Conservation (phyloP, 331 rosid species). For the Acacia concinna region DNA sequence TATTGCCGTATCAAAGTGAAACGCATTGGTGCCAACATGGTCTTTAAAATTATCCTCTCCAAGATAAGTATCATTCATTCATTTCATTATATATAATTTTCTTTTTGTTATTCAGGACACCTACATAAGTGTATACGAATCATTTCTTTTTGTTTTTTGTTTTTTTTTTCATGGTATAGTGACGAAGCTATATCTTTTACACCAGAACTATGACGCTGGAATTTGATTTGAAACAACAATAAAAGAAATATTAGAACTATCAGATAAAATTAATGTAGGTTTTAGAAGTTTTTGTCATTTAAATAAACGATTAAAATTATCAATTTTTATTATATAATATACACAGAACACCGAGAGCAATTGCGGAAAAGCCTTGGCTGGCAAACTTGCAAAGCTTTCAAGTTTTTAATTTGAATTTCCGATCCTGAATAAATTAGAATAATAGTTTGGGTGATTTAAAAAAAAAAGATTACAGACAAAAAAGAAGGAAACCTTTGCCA, state of each 20-base stretch:
- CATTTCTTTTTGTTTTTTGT: no score
- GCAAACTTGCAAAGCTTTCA: neutral
- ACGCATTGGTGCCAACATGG: neutral
- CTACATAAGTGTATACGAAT: no score
- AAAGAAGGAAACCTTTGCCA: no score
- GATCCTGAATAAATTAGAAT: neutral
- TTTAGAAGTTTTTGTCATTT: neutral
- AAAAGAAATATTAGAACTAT: neutral
- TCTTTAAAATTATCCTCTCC: neutral
- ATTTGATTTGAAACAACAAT: neutral
- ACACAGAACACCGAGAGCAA: neutral
- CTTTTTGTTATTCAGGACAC: no score
- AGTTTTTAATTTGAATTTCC: neutral
- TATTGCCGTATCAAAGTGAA: neutral
- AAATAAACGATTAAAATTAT: no score
- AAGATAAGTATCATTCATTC: neutral
- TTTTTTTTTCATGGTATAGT: no score
- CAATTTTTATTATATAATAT: neutral
- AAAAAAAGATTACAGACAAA: no score
- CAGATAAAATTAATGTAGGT: neutral
- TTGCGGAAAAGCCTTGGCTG: neutral
- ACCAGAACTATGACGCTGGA: neutral
- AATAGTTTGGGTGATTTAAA: neutral
- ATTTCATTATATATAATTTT: neutral
- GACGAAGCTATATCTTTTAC: no score